Evolutionary conservation across 2,329 filamentous ascomycete genomes (phyloP).

Genomic region (Trichoderma cornu-damae): DNA sequence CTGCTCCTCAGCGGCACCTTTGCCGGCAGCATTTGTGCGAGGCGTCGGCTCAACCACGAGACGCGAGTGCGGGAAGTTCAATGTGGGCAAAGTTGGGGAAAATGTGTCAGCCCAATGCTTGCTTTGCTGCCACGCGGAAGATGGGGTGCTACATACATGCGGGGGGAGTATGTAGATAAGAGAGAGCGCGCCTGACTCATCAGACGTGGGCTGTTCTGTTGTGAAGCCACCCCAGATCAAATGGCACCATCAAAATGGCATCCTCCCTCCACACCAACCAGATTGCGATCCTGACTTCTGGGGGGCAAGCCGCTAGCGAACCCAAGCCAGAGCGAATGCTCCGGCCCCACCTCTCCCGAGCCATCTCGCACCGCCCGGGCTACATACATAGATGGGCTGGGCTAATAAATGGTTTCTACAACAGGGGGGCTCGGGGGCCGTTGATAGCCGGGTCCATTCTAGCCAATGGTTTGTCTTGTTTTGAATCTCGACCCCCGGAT

Average conservation of each 20-base stretch:
- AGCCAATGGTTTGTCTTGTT: neutral
- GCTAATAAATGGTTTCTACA: neutral
- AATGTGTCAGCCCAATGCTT: conserved; percentile 15
- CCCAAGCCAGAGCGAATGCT: neutral
- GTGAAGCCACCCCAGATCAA: neutral
- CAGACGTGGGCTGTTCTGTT: conserved; percentile 1
- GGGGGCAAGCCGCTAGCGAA: neutral
- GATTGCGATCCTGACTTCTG: neutral
- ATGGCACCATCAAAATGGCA: neutral
- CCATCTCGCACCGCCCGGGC: neutral
- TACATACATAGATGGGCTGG: conserved; percentile 5
- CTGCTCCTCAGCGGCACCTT: conserved; percentile 10
- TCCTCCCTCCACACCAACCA: neutral
- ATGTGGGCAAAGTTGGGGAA: conserved; percentile 15
- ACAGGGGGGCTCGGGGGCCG: neutral
- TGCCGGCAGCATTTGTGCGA: neutral
- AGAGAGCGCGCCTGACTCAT: conserved; percentile 11
- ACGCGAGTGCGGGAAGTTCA: conserved; percentile 12
- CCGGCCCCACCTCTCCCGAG: conserved; percentile 6
- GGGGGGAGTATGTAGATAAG: too few species aligned
- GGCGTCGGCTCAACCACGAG: neutral
- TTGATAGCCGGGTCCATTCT: neutral
- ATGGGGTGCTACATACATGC: conserved; percentile 4
- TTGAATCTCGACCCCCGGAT: neutral
- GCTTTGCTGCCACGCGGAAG: neutral